Percentiles rank a stretch among this genome's conserved stretches.
phyloP scores from a whole-genome alignment of 257 asterid genomes.

The Primulina eburnea region DNA sequence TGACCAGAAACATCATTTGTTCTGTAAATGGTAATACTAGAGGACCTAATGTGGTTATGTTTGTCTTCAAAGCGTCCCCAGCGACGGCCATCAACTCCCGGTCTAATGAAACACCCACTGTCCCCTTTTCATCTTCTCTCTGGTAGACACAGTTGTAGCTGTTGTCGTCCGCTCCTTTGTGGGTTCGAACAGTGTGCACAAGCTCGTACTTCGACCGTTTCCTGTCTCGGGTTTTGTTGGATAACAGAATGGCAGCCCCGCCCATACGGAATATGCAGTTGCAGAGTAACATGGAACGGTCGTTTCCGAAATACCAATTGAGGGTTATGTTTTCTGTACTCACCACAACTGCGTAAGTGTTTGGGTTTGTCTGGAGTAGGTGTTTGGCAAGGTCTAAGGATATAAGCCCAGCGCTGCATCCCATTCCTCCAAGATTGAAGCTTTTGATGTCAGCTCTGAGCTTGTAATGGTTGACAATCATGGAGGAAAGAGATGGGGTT shows the following conservation, averaged over 20 bases:
- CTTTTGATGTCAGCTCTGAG: conserved; percentile 49
- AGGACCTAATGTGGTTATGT: conserved; percentile 52
- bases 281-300: conserved; percentile 57
- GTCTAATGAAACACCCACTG: conserved; percentile 45
- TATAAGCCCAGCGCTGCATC: conserved; percentile 62
- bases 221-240: conserved; percentile 38
- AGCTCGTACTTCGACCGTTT: conserved; percentile 47
- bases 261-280: conserved; percentile 66
- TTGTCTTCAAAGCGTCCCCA: conserved; percentile 48
- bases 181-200: conserved; percentile 55
- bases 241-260: conserved; percentile 49
- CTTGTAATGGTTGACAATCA: conserved; percentile 62
- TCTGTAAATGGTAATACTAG: conserved; percentile 49
- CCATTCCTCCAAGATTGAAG: conserved; percentile 62
- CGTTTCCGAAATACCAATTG: conserved; percentile 63
- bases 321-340: conserved; percentile 61
- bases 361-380: conserved; percentile 47
- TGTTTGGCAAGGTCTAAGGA: conserved; percentile 52
- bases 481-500: conserved; percentile 57
- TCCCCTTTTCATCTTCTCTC: conserved; percentile 43
- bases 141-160: conserved; percentile 62
- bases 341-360: conserved; percentile 42
- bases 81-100: conserved; percentile 57
- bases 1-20: conserved; percentile 43
- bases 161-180: conserved; percentile 47